Percentiles rank a stretch among this genome's conserved stretches.
phyloP scores from a whole-genome alignment of 768 basidiomycete genomes.

The Tubosaeta sp. region DNA sequence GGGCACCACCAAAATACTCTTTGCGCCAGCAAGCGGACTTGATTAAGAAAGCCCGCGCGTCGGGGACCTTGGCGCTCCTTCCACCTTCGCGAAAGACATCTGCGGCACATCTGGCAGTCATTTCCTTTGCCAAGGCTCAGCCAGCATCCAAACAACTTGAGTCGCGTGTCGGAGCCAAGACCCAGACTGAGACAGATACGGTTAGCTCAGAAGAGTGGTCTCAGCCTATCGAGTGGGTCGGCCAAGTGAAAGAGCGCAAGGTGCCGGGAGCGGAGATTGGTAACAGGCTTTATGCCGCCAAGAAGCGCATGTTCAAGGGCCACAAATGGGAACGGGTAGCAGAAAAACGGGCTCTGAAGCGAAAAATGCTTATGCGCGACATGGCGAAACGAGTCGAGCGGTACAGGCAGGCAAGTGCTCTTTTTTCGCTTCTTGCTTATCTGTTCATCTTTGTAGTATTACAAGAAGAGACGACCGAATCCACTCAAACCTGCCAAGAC shows the following conservation, averaged over 20 bases:
- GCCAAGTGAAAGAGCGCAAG: conserved; percentile 35
- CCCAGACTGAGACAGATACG: background rate
- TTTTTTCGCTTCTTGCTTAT: conserved; percentile 5
- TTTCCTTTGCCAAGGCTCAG: conserved; percentile 15
- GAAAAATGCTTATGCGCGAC: conserved; percentile 56
- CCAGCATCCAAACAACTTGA: conserved; percentile 6
- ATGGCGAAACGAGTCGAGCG: conserved; percentile 63
- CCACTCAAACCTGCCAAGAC: conserved; percentile 55
- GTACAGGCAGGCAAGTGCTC: conserved; percentile 57
- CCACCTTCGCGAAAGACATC: conserved; percentile 64
- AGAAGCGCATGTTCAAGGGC: conserved; percentile 91
- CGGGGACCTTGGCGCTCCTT: conserved; percentile 52
- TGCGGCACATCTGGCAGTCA: conserved; percentile 19
- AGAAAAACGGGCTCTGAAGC: conserved; percentile 44
- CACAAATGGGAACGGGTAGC: conserved; percentile 75
- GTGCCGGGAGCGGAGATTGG: conserved; percentile 52
- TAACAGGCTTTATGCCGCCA: conserved; percentile 65
- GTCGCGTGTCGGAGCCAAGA: background rate
- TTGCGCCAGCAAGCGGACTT: conserved; percentile 74
- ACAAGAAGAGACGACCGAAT: conserved; percentile 44
- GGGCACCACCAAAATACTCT: conserved; percentile 69
- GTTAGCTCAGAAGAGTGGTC: conserved; percentile 13
- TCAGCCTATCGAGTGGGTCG: conserved; percentile 39
- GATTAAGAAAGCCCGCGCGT: conserved; percentile 62
- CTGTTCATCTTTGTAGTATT: conserved; percentile 10